Conservation (phyloP, 1,284 basidiomycete genomes). For the Entoloma clypeatum region DNA sequence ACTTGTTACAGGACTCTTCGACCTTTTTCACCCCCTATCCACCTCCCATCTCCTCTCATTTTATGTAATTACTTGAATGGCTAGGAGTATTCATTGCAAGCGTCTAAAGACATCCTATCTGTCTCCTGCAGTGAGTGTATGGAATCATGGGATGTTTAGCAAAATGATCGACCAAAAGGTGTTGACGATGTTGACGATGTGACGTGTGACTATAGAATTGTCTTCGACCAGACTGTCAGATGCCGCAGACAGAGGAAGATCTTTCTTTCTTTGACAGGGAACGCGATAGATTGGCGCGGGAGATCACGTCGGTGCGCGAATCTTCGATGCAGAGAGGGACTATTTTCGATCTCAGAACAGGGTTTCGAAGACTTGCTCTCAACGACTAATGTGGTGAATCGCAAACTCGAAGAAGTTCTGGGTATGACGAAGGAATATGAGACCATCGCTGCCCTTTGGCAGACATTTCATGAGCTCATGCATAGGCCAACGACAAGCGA, state of each 20-base stretch:
- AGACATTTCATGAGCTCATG: constrained; percentile 79
- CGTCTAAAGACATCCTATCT: too few relatives aligned
- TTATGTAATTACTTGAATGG: too few relatives aligned
- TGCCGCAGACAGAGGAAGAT: constrained; percentile 53
- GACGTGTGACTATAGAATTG: too few relatives aligned
- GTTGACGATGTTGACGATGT: too few relatives aligned
- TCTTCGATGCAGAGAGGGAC: background rate
- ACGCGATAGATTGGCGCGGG: constrained; percentile 65
- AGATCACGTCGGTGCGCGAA: constrained; percentile 64
- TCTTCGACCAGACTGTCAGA: constrained; percentile 12
- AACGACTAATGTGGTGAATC: constrained; percentile 85
- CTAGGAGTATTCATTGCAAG: too few relatives aligned
- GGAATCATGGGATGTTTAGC: too few relatives aligned
- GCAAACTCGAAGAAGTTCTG: constrained; percentile 88
- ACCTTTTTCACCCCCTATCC: too few relatives aligned
- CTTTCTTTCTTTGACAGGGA: constrained; percentile 73
- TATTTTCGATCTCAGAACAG: constrained; percentile 37
- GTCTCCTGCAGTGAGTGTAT: too few relatives aligned
- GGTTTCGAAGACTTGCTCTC: constrained; percentile 88
- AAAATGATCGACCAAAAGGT: too few relatives aligned
- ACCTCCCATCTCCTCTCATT: too few relatives aligned
- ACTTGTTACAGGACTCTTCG: constrained; percentile 3
- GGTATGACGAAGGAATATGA: constrained; percentile 93
- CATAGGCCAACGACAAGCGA: constrained; percentile 35
- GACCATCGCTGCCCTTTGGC: constrained; percentile 86